Conservation (phyloP, 1,284 basidiomycete genomes). For the Anthracocystis setariae region DNA sequence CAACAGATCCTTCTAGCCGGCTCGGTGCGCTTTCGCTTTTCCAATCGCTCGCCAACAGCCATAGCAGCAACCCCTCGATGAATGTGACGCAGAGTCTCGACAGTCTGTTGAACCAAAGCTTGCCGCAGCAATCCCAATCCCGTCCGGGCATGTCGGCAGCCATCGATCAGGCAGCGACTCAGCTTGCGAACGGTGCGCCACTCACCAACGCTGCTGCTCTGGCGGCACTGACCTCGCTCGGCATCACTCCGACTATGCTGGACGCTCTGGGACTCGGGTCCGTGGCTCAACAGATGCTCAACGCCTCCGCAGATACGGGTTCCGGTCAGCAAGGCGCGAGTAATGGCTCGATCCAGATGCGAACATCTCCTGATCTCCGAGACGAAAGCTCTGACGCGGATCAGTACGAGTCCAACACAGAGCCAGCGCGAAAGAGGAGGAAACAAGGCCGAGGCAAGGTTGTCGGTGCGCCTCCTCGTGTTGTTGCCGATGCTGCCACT, state of each 20-base stretch:
- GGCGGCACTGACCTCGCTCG: conserved; percentile 35
- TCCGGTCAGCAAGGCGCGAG: conserved; percentile 8
- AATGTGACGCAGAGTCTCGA: conserved; percentile 28
- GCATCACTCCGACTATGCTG: conserved; percentile 40
- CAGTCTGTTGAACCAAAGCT: conserved; percentile 21
- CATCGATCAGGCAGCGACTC: conserved; percentile 11
- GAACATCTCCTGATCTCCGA: conserved; percentile 11
- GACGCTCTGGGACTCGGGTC: conserved; percentile 43
- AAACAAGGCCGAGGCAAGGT: conserved; percentile 34
- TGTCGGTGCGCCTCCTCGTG: conserved; percentile 4
- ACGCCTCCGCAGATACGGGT: conserved; percentile 18
- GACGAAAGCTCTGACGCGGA: conserved; percentile 24
- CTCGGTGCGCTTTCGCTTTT: conserved; percentile 36
- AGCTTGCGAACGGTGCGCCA: conserved; percentile 23
- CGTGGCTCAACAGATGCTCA: conserved; percentile 40
- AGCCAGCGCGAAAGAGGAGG: conserved; percentile 41
- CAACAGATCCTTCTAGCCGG: conserved; percentile 20
- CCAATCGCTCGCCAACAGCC: conserved; percentile 30
- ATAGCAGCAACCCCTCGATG: conserved; percentile 11
- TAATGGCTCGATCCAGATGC: conserved; percentile 1
- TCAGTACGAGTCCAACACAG: conserved; percentile 11
- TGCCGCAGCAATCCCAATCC: conserved; percentile 18
- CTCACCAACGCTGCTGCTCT: conserved; percentile 37
- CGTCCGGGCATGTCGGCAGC: conserved; percentile 15
- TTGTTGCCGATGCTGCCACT: conserved; percentile 3